A percentile compares a stretch with the other conserved stretches of the same genome.
Conservation (phyloP, 225 moss, liverwort and hornwort species). For the Straminergon stramineum region DNA sequence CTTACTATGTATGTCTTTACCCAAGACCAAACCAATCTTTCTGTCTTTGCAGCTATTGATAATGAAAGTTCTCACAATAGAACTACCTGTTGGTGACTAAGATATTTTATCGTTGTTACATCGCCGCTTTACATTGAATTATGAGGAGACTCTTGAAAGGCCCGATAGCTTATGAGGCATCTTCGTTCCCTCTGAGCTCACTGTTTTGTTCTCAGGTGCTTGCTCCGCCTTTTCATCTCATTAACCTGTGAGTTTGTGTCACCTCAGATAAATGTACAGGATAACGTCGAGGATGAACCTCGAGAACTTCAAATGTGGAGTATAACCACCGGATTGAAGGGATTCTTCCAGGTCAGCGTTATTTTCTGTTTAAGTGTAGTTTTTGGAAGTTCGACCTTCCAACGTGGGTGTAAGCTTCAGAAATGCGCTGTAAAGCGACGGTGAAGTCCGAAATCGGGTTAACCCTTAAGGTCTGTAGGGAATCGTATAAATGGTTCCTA, state of each 20-base stretch:
- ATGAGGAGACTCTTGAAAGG: not conserved
- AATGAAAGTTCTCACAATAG: not conserved
- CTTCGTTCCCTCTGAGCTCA: not conserved
- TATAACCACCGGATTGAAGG: not conserved
- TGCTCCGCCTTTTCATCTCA: not conserved
- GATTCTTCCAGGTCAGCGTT: conserved; percentile 24
- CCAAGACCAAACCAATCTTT: not conserved
- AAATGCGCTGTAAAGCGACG: not conserved
- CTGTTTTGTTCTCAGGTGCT: not conserved
- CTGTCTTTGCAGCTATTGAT: not conserved
- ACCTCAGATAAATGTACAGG: not conserved
- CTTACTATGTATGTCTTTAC: not conserved
- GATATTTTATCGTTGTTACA: not conserved
- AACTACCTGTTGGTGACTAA: not conserved
- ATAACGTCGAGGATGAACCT: not conserved
- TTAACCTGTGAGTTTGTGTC: not conserved
- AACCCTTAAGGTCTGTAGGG: not conserved
- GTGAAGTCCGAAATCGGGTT: not conserved
- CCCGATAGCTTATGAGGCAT: not conserved
- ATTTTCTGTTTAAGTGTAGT: not conserved
- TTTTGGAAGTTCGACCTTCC: not conserved
- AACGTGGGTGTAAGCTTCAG: not conserved
- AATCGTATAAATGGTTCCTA: not conserved
- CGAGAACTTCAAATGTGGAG: conserved; percentile 18
- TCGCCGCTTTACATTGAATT: not conserved